phyloP scores from a whole-genome alignment of 768 basidiomycete species.

The Pisolithus albus region DNA sequence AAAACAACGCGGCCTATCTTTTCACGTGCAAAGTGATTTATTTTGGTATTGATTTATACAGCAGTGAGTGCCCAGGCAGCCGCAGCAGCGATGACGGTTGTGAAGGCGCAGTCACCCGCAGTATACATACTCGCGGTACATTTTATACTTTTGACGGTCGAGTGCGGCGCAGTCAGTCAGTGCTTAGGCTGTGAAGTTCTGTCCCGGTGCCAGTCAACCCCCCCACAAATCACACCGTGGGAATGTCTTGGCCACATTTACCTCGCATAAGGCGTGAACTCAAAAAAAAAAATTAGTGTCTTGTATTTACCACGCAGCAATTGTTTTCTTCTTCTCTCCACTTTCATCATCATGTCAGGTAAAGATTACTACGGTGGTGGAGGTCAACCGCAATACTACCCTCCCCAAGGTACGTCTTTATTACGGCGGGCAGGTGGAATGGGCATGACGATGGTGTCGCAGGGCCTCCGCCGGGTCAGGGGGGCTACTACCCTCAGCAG shows the following conservation, averaged over 20 bases:
- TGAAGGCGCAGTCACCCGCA: no score
- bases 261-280: background rate
- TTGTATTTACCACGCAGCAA: background rate
- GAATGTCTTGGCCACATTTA: background rate
- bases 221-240: background rate
- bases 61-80: no score
- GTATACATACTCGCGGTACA: no score
- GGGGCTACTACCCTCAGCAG: conserved; percentile 68
- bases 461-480: conserved; percentile 55
- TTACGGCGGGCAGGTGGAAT: background rate
- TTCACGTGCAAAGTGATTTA: background rate
- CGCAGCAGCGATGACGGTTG: no score
- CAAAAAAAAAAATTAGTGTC: conserved; percentile 5
- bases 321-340: conserved; percentile 5
- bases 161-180: background rate
- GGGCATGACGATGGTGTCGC: conserved; percentile 6
- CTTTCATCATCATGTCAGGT: conserved; percentile 49
- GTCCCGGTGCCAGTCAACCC: background rate
- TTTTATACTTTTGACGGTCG: no score
- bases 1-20: background rate
- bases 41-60: no score
- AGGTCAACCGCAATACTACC: conserved; percentile 51
- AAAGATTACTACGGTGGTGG: conserved; percentile 63
- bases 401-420: conserved; percentile 39
- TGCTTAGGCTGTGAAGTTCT: background rate